Evolutionary conservation across 2,329 filamentous ascomycete species (phyloP).

Genomic region (Trichocomaceae sp.): DNA sequence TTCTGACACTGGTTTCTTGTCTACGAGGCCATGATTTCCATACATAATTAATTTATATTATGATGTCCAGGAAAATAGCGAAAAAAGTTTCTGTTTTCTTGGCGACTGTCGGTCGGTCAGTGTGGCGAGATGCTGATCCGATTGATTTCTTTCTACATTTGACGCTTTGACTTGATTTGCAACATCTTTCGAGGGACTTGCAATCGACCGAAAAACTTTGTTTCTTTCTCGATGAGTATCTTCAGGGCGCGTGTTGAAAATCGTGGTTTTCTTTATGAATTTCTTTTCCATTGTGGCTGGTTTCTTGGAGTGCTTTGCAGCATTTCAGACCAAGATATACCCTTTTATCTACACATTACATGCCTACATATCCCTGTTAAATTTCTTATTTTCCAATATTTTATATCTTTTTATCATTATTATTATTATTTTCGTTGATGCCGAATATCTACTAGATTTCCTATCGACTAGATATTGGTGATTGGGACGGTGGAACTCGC

Average conservation of each 20-base stretch:
- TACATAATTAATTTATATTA: constrained; percentile 12
- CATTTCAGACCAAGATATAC: constrained; percentile 10
- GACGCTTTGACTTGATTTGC: not conserved
- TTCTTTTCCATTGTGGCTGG: not conserved
- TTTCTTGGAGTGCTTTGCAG: not conserved
- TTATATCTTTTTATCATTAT: not conserved
- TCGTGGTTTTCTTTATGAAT: not conserved
- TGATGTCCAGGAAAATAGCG: not conserved
- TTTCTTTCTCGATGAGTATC: not conserved
- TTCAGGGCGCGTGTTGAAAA: not conserved
- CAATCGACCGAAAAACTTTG: not conserved
- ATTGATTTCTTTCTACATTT: not conserved
- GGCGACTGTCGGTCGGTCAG: not conserved
- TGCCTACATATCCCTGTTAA: constrained; percentile 8
- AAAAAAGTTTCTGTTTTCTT: not conserved
- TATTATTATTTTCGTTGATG: not conserved
- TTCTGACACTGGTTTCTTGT: constrained; percentile 5
- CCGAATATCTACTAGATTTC: not conserved
- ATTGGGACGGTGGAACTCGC: not conserved
- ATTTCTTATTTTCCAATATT: not conserved
- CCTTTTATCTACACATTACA: constrained; percentile 10
- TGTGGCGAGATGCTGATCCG: not conserved
- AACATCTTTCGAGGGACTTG: not conserved
- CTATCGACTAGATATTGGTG: not conserved
- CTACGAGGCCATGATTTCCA: constrained; percentile 14